Evolutionary conservation across 2,329 filamentous ascomycete species (phyloP).

Genomic region (Tolypocladium cylindrosporum): DNA sequence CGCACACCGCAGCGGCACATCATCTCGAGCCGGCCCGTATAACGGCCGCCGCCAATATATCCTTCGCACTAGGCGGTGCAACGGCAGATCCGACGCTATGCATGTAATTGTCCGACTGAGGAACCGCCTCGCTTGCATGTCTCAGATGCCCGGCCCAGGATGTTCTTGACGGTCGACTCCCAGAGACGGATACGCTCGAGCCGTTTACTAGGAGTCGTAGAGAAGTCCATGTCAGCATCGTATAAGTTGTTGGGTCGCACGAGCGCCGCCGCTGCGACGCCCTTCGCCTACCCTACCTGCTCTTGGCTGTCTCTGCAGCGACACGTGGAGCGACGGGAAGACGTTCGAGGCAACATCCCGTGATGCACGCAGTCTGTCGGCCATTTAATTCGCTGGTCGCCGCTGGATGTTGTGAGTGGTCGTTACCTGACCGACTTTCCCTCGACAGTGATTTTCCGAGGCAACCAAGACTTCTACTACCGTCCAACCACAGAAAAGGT

Average conservation of each 20-base stretch:
- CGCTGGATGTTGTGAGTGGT: neutral
- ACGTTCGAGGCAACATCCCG: neutral
- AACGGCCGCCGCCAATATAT: neutral
- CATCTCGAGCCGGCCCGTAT: neutral
- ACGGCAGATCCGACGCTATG: constrained; percentile 1
- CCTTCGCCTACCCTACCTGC: neutral
- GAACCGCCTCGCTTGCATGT: neutral
- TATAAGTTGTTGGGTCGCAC: neutral
- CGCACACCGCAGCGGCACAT: neutral
- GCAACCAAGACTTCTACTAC: no score
- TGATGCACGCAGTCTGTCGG: neutral
- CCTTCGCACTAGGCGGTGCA: neutral
- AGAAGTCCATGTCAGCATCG: neutral
- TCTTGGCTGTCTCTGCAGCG: neutral
- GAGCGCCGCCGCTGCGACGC: neutral
- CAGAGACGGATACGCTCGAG: neutral
- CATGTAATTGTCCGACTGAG: constrained; percentile 1
- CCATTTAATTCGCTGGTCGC: neutral
- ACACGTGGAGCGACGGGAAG: neutral
- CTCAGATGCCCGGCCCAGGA: neutral
- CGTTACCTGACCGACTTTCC: neutral
- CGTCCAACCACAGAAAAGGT: no score
- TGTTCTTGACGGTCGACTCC: neutral
- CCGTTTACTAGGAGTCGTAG: neutral
- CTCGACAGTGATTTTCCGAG: no score